phyloP scores from a whole-genome alignment of 495 filamentous ascomycete genomes.

The Tuber brumale region DNA sequence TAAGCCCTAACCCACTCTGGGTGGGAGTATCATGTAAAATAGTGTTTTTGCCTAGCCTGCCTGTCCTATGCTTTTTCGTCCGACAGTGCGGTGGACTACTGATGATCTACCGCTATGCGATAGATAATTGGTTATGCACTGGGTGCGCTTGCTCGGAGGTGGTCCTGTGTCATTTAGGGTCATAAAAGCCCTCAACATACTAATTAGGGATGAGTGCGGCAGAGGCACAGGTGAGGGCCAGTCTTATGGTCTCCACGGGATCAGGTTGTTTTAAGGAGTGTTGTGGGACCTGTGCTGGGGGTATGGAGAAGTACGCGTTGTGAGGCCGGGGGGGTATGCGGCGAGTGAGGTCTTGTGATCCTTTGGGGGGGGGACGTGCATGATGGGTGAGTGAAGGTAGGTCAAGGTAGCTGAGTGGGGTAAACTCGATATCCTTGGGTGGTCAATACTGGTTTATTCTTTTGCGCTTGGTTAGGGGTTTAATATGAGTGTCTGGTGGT shows the following conservation, averaged over 20 bases:
- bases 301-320: background rate
- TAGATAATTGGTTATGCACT: background rate
- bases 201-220: background rate
- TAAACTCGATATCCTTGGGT: background rate
- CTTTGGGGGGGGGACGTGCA: background rate
- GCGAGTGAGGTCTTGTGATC: slow-evolving; percentile 1
- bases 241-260: background rate
- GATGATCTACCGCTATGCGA: background rate
- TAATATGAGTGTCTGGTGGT: background rate
- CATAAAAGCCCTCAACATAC: too few relatives aligned
- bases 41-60: too few relatives aligned
- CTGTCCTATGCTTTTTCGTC: background rate
- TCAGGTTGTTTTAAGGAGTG: background rate
- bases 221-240: background rate
- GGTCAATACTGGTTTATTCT: background rate
- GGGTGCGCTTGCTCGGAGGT: background rate
- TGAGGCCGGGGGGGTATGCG: background rate
- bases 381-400: too few relatives aligned
- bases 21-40: background rate
- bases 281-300: background rate
- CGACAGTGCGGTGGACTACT: background rate
- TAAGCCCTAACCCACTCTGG: background rate
- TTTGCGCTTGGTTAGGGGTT: background rate
- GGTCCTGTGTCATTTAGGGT: background rate
- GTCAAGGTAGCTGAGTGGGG: too few relatives aligned